These are phyloP conservation scores for Geotrichum fermentans DNA, from an alignment of 1,139 yeast genomes.

Conservation along the genomic window DNA sequence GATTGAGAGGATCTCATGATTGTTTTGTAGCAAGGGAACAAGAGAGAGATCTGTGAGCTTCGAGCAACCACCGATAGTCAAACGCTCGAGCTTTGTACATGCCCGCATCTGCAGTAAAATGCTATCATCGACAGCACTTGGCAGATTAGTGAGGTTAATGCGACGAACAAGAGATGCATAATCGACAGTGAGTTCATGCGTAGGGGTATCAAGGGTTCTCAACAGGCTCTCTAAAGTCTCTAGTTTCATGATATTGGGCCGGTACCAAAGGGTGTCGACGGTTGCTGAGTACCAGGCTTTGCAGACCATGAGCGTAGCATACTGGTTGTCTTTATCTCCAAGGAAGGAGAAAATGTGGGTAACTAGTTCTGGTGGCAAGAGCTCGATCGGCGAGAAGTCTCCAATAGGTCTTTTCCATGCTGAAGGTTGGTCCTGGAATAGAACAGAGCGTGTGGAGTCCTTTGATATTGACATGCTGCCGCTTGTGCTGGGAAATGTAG, in stretches of 20 bases:
- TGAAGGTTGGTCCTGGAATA: too few relatives aligned
- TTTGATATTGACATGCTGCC: neutral
- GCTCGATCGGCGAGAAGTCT: conserved; percentile 21
- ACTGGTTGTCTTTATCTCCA: conserved; percentile 59
- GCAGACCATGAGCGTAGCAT: conserved; percentile 69
- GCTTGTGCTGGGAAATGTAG: neutral
- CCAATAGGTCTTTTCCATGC: too few relatives aligned
- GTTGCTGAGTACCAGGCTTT: conserved; percentile 75
- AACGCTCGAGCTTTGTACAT: conserved; percentile 74
- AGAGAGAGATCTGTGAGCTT: conserved; percentile 60
- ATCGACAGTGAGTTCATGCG: conserved; percentile 49
- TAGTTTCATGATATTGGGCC: conserved; percentile 51
- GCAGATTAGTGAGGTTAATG: conserved; percentile 72
- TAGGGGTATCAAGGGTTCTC: conserved; percentile 42
- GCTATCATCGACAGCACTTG: conserved; percentile 61
- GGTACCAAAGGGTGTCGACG: conserved; percentile 80
- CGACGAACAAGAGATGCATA: conserved; percentile 74
- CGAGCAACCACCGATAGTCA: conserved; percentile 78
- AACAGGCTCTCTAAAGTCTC: conserved; percentile 19
- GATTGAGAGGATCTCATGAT: conserved; percentile 72
- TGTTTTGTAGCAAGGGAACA: conserved; percentile 55
- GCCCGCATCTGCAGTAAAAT: conserved; percentile 39
- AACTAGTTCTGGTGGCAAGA: conserved; percentile 77
- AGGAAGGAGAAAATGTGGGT: conserved; percentile 65
- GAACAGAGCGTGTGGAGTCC: too few relatives aligned